phyloP scores from a whole-genome alignment of 1,284 basidiomycete species.

The Ceratobasidium sp. region DNA sequence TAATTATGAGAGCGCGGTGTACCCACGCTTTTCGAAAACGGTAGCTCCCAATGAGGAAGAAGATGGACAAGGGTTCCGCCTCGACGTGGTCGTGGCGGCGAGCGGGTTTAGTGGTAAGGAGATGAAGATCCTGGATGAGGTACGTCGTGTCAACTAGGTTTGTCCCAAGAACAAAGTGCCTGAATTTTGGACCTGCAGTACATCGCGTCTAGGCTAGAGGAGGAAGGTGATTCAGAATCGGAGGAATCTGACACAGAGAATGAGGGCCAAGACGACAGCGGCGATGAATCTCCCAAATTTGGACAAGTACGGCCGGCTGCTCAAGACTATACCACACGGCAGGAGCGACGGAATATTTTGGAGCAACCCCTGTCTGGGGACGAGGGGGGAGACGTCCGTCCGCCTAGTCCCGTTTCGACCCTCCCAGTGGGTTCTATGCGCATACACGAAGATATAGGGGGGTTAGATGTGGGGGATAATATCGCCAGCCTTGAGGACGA shows the following conservation, averaged over 20 bases:
- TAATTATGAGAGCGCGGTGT: slow-evolving; percentile 90
- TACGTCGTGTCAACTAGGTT: slow-evolving; percentile 58
- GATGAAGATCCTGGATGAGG: slow-evolving; percentile 85
- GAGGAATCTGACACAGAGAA: slow-evolving; percentile 50
- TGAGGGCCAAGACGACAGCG: slow-evolving; percentile 63
- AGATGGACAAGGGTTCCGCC: slow-evolving; percentile 65
- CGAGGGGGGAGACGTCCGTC: background rate
- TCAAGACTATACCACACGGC: slow-evolving; percentile 23
- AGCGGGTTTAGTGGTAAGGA: slow-evolving; percentile 91
- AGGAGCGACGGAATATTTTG: slow-evolving; percentile 22
- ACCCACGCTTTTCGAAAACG: slow-evolving; percentile 79
- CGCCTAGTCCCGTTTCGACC: background rate
- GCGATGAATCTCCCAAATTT: slow-evolving; percentile 52
- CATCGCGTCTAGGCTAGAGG: slow-evolving; percentile 65
- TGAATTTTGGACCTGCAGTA: slow-evolving; percentile 63
- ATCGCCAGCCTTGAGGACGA: background rate
- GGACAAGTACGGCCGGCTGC: slow-evolving; percentile 30
- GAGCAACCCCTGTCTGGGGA: slow-evolving; percentile 11
- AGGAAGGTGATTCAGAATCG: slow-evolving; percentile 12
- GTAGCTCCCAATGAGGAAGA: slow-evolving; percentile 53
- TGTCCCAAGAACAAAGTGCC: slow-evolving; percentile 47
- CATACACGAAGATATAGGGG: slow-evolving; percentile 5
- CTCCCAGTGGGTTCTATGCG: slow-evolving; percentile 6
- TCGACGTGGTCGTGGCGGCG: slow-evolving; percentile 92
- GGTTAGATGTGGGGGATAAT: background rate